phyloP scores from a whole-genome alignment of 176 grass and related monocot genomes.

The Cenchrus fungigraminus region DNA sequence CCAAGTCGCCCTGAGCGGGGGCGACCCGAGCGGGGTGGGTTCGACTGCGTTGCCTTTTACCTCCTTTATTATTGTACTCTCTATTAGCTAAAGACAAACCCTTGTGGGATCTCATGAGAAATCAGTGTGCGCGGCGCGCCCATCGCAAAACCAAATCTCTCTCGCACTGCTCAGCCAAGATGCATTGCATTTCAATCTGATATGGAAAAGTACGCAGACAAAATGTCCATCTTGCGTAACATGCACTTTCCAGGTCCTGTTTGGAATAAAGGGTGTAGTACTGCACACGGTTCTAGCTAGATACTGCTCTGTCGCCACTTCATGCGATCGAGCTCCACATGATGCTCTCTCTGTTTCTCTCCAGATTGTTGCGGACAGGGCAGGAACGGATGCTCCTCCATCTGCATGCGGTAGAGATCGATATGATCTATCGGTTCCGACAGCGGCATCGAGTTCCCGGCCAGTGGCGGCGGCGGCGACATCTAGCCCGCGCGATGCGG shows the following conservation, averaged over 20 bases:
- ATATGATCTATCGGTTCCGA: not conserved
- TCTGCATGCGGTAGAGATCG: not conserved
- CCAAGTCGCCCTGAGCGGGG: too few species aligned
- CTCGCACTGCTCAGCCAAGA: not conserved
- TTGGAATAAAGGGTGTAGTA: not conserved
- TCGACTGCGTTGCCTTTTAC: too few species aligned
- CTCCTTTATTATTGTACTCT: too few species aligned
- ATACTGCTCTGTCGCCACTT: not conserved
- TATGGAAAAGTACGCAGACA: not conserved
- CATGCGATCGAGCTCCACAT: not conserved
- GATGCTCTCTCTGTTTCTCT: not conserved
- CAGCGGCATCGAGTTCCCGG: slow-evolving; percentile 3
- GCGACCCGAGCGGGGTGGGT: too few species aligned
- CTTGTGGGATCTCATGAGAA: not conserved
- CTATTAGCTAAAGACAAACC: not conserved
- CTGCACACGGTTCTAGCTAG: not conserved
- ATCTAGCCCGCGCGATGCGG: too few species aligned
- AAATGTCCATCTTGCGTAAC: not conserved
- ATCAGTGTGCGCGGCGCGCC: too few species aligned
- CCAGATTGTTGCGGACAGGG: not conserved
- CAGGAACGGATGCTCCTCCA: not conserved
- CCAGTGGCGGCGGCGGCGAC: not conserved
- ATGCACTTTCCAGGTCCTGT: not conserved
- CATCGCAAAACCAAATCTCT: not conserved
- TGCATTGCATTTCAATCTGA: not conserved